Conservation (phyloP, 176 grass and related monocot genomes). For the Oryza glaberrima region DNA sequence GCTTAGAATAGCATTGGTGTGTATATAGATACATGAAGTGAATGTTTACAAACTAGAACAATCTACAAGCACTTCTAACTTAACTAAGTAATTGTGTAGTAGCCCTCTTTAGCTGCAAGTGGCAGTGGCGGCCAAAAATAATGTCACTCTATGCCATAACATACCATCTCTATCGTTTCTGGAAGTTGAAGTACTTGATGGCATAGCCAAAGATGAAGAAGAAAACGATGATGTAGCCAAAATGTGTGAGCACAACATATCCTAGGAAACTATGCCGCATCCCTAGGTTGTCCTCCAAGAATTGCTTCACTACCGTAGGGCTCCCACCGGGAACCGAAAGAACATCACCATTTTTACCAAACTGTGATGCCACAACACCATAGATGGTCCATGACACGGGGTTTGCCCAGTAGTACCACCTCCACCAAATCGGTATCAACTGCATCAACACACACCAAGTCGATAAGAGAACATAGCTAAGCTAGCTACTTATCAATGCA, state of each 20-base stretch:
- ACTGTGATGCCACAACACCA: conserved; percentile 67
- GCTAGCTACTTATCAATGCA: background rate
- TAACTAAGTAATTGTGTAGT: background rate
- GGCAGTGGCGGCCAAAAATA: background rate
- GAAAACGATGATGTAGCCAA: conserved; percentile 62
- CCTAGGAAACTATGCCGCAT: conserved; percentile 63
- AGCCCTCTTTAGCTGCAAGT: background rate
- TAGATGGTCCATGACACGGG: conserved; percentile 86
- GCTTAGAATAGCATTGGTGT: background rate
- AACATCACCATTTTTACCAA: conserved; percentile 32
- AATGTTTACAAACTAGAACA: background rate
- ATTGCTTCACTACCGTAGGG: conserved; percentile 41
- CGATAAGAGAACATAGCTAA: background rate
- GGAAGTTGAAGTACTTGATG: conserved; percentile 87
- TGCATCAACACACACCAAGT: conserved; percentile 20
- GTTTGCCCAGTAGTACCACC: conserved; percentile 92
- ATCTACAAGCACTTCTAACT: background rate
- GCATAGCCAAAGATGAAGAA: conserved; percentile 77
- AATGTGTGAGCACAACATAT: conserved; percentile 61
- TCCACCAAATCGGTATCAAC: conserved; percentile 87
- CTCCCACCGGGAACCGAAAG: conserved; percentile 49
- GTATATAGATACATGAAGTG: background rate
- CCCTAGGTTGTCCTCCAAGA: conserved; percentile 54
- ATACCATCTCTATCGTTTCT: conserved; percentile 57
- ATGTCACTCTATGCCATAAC: background rate